Percentiles rank a stretch among this genome's conserved stretches.
These are phyloP conservation scores for Alternaria solani DNA, from an alignment of 2,329 filamentous ascomycete genomes.

Conservation along the genomic window DNA sequence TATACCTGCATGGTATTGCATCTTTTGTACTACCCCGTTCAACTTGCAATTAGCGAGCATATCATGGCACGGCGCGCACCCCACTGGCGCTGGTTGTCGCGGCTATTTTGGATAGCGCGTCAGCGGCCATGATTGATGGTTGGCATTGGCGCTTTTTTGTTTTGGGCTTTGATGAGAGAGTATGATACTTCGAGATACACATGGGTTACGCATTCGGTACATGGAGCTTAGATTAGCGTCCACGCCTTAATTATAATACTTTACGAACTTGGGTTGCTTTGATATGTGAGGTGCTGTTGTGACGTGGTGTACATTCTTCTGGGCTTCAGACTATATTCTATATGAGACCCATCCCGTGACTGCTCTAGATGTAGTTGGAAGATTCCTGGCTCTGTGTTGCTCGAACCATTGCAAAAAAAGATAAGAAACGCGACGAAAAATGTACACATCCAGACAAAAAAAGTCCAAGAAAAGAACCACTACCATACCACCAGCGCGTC, in stretches of 20 bases:
- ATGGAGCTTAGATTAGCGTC: background rate
- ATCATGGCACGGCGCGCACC: background rate
- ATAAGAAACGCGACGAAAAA: background rate
- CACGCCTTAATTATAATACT: conserved; percentile 11
- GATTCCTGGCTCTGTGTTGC: background rate
- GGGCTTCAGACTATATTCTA: background rate
- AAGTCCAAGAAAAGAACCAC: too few species aligned
- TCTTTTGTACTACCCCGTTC: conserved; percentile 1
- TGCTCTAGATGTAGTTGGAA: background rate
- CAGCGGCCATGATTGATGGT: background rate
- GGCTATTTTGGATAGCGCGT: background rate
- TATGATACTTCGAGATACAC: conserved; percentile 2
- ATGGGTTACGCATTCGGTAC: conserved; percentile 2
- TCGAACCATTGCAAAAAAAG: background rate
- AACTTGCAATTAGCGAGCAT: conserved; percentile 6
- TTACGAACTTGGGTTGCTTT: background rate
- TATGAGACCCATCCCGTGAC: background rate
- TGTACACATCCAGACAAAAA: background rate
- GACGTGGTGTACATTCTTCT: background rate
- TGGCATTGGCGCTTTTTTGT: background rate
- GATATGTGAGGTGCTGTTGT: background rate
- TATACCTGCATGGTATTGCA: background rate
- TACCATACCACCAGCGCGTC: background rate
- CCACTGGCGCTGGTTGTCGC: background rate
- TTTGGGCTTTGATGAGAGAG: background rate